Percentiles rank a stretch among this genome's conserved stretches.
These are phyloP conservation scores for Eudorina sp. DNA, from an alignment of 139 green algal species.

Conservation along the genomic window DNA sequence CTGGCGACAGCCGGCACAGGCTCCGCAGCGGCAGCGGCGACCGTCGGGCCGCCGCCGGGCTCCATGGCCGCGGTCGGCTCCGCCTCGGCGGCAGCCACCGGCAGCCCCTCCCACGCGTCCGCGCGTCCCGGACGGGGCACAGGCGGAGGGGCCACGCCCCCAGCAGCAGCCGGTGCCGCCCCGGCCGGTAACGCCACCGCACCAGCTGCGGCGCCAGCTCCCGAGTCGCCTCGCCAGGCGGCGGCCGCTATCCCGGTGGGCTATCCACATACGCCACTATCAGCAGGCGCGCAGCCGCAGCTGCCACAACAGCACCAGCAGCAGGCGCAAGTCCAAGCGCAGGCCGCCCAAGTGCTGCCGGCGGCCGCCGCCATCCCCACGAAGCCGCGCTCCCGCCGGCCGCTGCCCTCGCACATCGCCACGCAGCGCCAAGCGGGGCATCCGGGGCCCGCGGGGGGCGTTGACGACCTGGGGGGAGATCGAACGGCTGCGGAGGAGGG, in stretches of 20 bases:
- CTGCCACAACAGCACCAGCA: not conserved
- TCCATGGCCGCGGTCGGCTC: too few species aligned
- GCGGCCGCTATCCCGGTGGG: too few species aligned
- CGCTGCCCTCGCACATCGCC: slow-evolving; percentile 15
- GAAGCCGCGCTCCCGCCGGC: not conserved
- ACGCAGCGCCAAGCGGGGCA: slow-evolving; percentile 1
- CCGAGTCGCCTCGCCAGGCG: not conserved
- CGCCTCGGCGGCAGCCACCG: not conserved
- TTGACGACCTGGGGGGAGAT: not conserved
- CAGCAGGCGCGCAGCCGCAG: not conserved
- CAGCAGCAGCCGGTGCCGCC: not conserved
- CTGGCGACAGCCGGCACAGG: not conserved
- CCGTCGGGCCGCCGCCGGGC: too few species aligned
- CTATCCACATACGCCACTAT: too few species aligned
- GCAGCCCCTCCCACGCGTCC: not conserved
- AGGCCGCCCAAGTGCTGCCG: too few species aligned
- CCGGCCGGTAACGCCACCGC: not conserved
- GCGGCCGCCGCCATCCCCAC: not conserved
- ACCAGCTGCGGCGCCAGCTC: not conserved
- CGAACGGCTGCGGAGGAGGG: not conserved
- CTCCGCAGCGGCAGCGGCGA: not conserved
- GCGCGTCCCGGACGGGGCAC: not conserved
- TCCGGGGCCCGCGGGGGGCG: not conserved
- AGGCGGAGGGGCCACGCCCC: not conserved
- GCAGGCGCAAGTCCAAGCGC: too few species aligned